Evolutionary conservation across 2,329 filamentous ascomycete species (phyloP).

Genomic region (Endoconidiophora polonica): DNA sequence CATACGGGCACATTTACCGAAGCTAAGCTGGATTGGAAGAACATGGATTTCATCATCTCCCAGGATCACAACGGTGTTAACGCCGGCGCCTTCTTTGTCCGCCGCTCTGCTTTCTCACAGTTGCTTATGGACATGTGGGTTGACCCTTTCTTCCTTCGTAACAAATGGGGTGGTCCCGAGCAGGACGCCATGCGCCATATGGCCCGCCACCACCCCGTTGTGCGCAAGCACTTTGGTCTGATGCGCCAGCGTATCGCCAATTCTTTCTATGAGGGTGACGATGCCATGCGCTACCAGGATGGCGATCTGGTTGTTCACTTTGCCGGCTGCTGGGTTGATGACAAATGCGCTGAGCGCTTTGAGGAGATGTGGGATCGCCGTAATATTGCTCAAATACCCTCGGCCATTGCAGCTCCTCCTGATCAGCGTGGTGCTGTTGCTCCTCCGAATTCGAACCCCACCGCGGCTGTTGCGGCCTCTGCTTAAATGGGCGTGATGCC

Average conservation of each 20-base stretch:
- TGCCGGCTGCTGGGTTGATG: conserved; percentile 12
- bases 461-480: neutral
- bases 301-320: conserved; percentile 12
- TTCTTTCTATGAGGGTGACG: conserved; percentile 11
- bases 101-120: conserved; percentile 10
- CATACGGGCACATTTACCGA: conserved; percentile 9
- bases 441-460: neutral
- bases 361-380: conserved; percentile 12
- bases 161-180: conserved; percentile 10
- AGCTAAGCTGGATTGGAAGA: conserved; percentile 11
- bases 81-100: conserved; percentile 11
- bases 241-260: conserved; percentile 12
- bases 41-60: conserved; percentile 11
- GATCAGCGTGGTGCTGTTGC: neutral
- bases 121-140: conserved; percentile 13
- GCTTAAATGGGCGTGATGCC: neutral
- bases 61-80: conserved; percentile 14
- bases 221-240: conserved; percentile 12
- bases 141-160: conserved; percentile 12
- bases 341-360: conserved; percentile 9
- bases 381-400: conserved; percentile 4
- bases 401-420: conserved; percentile 1
- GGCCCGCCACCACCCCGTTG: conserved; percentile 10
- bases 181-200: conserved; percentile 12
- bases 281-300: conserved; percentile 7